Evolutionary conservation across 2,329 filamentous ascomycete genomes (phyloP), one percentile per base, ranked within the genome.

Genomic region (Fusarium luffae): DNA sequence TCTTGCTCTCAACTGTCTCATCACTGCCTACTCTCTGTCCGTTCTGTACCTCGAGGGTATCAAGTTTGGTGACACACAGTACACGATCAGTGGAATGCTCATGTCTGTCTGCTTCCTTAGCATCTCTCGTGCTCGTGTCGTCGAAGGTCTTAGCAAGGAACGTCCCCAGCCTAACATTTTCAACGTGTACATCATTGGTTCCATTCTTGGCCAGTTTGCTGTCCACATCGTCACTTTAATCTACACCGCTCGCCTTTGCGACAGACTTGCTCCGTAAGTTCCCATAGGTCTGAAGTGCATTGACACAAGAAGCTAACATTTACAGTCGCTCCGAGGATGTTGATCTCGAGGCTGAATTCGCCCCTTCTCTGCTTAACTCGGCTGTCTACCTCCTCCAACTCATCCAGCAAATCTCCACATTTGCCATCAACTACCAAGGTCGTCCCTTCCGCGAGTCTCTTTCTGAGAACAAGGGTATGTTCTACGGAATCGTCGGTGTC

Each of bases 61-160:
- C 86, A 99, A 99, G 84, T 99, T 99, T 78, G 94, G 96, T 59
- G 96, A 99, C 78, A 94, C 94, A 6, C 96, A 99, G 82, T 96
- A 98, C 72, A 99, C 96, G 18, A 98, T 99, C 76, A 98, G 94
- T 74, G 96, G 96, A 74, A 98, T 99, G 93, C 90, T 99, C 80
- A 98, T 99, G 96, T 98, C 94, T 75, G 96, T 99, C 52, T 99
- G 96, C 83, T 99, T 99, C 87, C 84, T 99, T 76, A 98, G 94
- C 66, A 98, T 99, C 76, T 98, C 96, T n/a, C 92, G 96, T 64
- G 96, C 96, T 41, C 96, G 94, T 84, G 93, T 96, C 30, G 96
- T 99, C 54, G 96, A 99, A 82, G 92, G 92, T 37, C 85, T 99
- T 25, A 98, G 95, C 69, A 98, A 98, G 83, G 96, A 99, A 82